phyloP scores from a whole-genome alignment of 2,329 filamentous ascomycete genomes.

The Aspergillus versicolor region DNA sequence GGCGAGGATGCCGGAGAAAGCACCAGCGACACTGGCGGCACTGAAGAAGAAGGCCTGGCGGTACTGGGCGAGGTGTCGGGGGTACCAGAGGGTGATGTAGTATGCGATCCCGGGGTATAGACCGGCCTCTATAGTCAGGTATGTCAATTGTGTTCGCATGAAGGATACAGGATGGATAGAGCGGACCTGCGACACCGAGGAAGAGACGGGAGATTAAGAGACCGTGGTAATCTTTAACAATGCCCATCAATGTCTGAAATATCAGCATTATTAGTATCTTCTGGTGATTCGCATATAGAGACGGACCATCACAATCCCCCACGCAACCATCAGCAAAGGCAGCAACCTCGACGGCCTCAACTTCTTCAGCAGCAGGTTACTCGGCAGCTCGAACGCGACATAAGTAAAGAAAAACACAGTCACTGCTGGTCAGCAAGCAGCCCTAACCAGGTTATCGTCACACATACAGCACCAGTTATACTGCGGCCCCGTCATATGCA shows the following conservation, averaged over 20 bases:
- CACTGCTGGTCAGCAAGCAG: slow-evolving; percentile 15
- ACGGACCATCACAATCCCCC: slow-evolving; percentile 47
- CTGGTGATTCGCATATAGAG: not conserved
- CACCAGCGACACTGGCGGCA: slow-evolving; percentile 51
- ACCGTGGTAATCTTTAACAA: slow-evolving; percentile 47
- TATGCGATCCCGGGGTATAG: slow-evolving; percentile 46
- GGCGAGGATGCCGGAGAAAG: slow-evolving; percentile 53
- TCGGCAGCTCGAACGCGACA: slow-evolving; percentile 22
- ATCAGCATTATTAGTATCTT: not conserved
- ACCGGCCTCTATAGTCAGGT: slow-evolving; percentile 34
- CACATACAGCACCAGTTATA: slow-evolving; percentile 32
- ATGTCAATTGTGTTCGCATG: not conserved
- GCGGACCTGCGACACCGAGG: slow-evolving; percentile 35
- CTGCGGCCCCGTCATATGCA: slow-evolving; percentile 29
- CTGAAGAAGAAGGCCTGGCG: slow-evolving; percentile 50
- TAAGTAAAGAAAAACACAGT: slow-evolving; percentile 32
- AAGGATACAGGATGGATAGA: too few relatives aligned
- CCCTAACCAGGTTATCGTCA: not conserved
- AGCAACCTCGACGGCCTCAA: slow-evolving; percentile 31
- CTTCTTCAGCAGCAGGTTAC: slow-evolving; percentile 26
- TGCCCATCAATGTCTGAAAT: slow-evolving; percentile 47
- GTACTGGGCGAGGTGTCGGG: slow-evolving; percentile 43
- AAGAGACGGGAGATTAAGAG: slow-evolving; percentile 50
- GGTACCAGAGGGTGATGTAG: slow-evolving; percentile 50
- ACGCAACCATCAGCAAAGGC: slow-evolving; percentile 35